Evolutionary conservation across 176 grass and related monocot species (phyloP).

Genomic region (Carex cristatella): DNA sequence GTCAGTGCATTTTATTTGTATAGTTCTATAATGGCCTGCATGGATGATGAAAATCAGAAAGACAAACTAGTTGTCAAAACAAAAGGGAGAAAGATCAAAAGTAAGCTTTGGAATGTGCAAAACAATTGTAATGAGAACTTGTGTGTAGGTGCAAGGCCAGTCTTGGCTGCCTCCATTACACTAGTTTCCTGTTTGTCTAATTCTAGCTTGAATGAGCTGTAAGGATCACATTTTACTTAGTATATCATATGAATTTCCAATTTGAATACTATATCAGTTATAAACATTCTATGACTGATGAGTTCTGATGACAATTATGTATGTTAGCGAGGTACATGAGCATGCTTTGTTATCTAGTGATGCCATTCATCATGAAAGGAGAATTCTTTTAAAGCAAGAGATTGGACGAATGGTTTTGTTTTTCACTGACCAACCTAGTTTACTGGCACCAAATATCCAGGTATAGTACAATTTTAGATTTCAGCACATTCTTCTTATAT

Average conservation of each 20-base stretch:
- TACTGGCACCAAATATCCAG: conserved; percentile 96
- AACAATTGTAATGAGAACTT: neutral
- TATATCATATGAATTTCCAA: neutral
- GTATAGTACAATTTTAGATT: conserved; percentile 33
- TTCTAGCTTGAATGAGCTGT: neutral
- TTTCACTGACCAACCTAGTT: conserved; percentile 98
- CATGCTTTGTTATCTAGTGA: conserved; percentile 74
- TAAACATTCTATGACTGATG: neutral
- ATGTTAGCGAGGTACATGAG: conserved; percentile 86
- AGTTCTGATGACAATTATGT: neutral
- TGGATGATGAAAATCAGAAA: neutral
- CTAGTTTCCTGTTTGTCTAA: neutral
- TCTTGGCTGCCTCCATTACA: neutral
- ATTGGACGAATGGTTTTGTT: conserved; percentile 97
- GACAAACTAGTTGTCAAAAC: neutral
- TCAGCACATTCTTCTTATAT: conserved; percentile 17
- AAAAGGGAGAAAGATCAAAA: neutral
- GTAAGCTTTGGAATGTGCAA: neutral
- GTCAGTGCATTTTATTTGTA: neutral
- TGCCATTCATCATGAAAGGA: conserved; percentile 84
- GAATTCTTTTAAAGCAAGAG: conserved; percentile 96
- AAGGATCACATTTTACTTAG: neutral
- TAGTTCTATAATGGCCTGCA: neutral
- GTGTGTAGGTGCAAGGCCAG: neutral
- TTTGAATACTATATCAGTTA: neutral